Base-by-base conservation (phyloP, 768 basidiomycete genomes). In the Tulasnella sp. region DNA sequence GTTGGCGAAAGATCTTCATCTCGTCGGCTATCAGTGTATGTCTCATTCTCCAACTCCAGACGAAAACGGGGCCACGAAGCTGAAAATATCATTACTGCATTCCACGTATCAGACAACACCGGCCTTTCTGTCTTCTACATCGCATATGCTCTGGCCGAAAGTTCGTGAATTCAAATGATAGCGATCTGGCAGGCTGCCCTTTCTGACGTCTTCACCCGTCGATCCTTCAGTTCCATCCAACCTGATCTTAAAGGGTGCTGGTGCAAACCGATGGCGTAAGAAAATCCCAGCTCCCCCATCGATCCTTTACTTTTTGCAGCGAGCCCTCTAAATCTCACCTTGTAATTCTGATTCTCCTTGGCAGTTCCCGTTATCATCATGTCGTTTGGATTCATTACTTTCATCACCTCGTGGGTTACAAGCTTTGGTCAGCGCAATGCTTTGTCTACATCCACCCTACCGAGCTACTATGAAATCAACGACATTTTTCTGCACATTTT, bases 21-120 rank as follows among this genome's bases (percentile, higher is more conserved):
- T 60, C 17, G 59, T 60, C 11, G 51, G 51, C 17, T 52, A 60
- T 31, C 51, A 60, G 44, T 60, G 59, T 60, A n/a, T 25, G 59
- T 53, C 0, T 21, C 10, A 12, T n/a, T n/a, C n/a, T n/a, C n/a
- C 29, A 49, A 5, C n/a, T 21, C 27, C 12, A 24, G 5, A 17
- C 54, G 19, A 51, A 5, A 19, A 30, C n/a, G n/a, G n/a, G n/a
- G n/a, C n/a, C n/a, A n/a, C n/a, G n/a, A n/a, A n/a, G n/a, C n/a
- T n/a, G n/a, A n/a, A n/a, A n/a, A n/a, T n/a, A n/a, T n/a, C n/a
- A n/a, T n/a, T n/a, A n/a, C n/a, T n/a, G n/a, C n/a, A n/a, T n/a
- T n/a, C n/a, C n/a, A n/a, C n/a, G n/a, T n/a, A n/a, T n/a, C n/a
- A 60, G 59, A 60, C 31, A 60, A 60, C 51, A 60, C 53, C 29